phyloP scores from a whole-genome alignment of 768 basidiomycete genomes.

The Lentinula raphanica region DNA sequence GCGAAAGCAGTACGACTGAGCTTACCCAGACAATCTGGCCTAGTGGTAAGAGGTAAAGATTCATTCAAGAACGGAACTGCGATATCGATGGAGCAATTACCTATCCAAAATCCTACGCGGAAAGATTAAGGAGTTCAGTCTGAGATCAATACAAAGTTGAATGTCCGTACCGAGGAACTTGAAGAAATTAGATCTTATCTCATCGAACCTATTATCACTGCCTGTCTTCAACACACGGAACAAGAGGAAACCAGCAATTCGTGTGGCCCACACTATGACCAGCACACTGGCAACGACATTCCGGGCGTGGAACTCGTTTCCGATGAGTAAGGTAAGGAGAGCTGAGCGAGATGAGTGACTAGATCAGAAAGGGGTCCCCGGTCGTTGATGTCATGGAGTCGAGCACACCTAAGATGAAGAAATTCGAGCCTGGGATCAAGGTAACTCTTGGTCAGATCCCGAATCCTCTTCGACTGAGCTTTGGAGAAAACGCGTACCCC shows the following conservation, averaged over 20 bases:
- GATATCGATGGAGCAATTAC: conserved; percentile 19
- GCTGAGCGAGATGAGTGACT: conserved; percentile 30
- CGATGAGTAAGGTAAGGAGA: conserved; percentile 54
- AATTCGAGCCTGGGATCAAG: conserved; percentile 49
- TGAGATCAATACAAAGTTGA: neutral
- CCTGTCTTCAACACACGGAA: conserved; percentile 68
- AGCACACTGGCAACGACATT: conserved; percentile 53
- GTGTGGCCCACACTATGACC: conserved; percentile 63
- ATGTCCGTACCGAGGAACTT: conserved; percentile 47
- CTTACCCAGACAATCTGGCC: conserved; percentile 59
- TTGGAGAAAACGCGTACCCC: conserved; percentile 29
- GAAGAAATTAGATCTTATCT: conserved; percentile 60
- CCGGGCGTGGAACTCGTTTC: conserved; percentile 55
- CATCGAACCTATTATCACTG: conserved; percentile 62
- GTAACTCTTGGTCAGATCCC: neutral
- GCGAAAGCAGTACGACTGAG: neutral
- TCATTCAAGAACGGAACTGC: neutral
- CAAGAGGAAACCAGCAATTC: conserved; percentile 60
- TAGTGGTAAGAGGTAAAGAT: conserved; percentile 13
- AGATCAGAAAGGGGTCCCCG: neutral
- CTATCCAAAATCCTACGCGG: conserved; percentile 47
- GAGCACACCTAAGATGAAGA: conserved; percentile 51
- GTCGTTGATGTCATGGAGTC: neutral
- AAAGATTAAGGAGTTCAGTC: neutral
- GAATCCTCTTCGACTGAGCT: too few species aligned